A percentile compares a stretch with the other conserved stretches of the same genome.
Evolutionary conservation across 2,329 filamentous ascomycete genomes (phyloP).

Genomic region (Stachybotrys elegans): DNA sequence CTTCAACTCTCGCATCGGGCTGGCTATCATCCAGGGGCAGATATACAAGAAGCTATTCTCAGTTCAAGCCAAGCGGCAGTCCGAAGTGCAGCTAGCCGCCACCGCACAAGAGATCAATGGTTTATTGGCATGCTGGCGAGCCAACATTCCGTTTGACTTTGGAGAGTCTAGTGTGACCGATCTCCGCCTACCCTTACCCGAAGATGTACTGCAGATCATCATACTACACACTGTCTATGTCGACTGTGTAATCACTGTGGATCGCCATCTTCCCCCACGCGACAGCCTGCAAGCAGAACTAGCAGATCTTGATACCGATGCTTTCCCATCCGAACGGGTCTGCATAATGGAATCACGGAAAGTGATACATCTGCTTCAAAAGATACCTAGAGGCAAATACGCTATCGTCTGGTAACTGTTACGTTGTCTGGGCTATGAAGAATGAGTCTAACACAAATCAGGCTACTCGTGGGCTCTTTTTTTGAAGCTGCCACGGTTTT

Average conservation of each 20-base stretch:
- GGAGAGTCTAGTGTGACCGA: conserved; percentile 2
- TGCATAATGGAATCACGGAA: conserved; percentile 19
- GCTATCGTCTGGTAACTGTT: conserved; percentile 11
- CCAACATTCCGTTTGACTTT: conserved; percentile 5
- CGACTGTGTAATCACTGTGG: conserved; percentile 16
- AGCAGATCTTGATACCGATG: not conserved
- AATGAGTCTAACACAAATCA: not conserved
- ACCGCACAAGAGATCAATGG: conserved; percentile 15
- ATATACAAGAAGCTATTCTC: conserved; percentile 18
- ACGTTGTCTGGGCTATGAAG: too few species aligned
- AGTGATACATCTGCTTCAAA: conserved; percentile 16
- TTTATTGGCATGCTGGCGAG: conserved; percentile 18
- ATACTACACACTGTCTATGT: conserved; percentile 19
- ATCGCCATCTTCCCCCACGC: conserved; percentile 11
- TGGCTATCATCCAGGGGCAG: conserved; percentile 19
- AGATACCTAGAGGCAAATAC: conserved; percentile 17
- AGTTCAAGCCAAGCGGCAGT: conserved; percentile 14
- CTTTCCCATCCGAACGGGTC: conserved; percentile 5
- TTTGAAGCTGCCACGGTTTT: conserved; percentile 9
- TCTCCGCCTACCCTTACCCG: conserved; percentile 9
- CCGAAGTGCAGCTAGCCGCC: conserved; percentile 7
- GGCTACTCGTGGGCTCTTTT: conserved; percentile 11
- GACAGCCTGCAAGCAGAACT: not conserved
- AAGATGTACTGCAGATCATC: conserved; percentile 17
- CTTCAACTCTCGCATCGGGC: conserved; percentile 16